phyloP scores from a whole-genome alignment of 208 protist genomes.

The Borovskyia barvae region DNA sequence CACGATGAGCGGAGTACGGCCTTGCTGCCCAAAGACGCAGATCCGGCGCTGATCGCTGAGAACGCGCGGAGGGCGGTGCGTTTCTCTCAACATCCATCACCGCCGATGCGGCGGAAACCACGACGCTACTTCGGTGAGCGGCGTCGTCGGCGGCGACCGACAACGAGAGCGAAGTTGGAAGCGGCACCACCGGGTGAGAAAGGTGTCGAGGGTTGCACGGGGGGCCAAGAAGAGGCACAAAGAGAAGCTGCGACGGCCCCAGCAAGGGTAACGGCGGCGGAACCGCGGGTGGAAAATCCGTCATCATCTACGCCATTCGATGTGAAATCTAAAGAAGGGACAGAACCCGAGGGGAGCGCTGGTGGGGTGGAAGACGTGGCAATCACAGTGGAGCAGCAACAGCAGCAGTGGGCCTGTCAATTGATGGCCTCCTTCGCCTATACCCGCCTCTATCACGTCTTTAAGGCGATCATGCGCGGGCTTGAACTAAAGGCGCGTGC shows the following conservation, averaged over 20 bases:
- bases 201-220: too few relatives aligned
- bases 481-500: slow-evolving; percentile 21
- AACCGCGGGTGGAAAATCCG: too few relatives aligned
- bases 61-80: slow-evolving; percentile 16
- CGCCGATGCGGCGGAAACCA: background rate
- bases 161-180: background rate
- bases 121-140: slow-evolving; percentile 29
- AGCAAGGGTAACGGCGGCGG: background rate
- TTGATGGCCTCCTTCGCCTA: slow-evolving; percentile 16
- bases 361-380: background rate
- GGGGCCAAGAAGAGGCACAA: too few relatives aligned
- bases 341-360: background rate
- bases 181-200: too few relatives aligned
- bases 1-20: background rate
- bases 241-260: background rate
- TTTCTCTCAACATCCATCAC: slow-evolving; percentile 26
- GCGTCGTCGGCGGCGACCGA: slow-evolving; percentile 23
- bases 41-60: slow-evolving; percentile 27
- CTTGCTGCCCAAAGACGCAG: slow-evolving; percentile 19
- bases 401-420: slow-evolving; percentile 14
- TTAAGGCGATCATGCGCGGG: slow-evolving; percentile 24
- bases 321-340: background rate
- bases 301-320: too few relatives aligned
- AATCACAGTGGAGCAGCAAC: background rate
- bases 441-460: slow-evolving; percentile 19